Conservation (phyloP, 352 stramenopile species). For the Salisapilia sapeloensis region DNA sequence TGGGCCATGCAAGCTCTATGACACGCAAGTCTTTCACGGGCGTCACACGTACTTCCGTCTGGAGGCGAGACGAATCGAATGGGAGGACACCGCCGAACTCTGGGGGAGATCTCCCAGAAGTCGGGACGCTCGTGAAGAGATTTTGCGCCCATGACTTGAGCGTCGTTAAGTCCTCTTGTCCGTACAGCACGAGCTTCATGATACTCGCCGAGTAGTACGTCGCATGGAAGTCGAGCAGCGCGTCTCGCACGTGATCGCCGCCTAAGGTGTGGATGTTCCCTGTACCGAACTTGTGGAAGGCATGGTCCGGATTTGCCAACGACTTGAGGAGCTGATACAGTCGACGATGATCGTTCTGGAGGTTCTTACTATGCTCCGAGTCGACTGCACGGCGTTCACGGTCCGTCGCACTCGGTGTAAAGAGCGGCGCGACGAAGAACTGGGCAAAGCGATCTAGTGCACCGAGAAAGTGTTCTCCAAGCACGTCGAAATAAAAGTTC, state of each 20-base stretch:
- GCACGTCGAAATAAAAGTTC: conserved; percentile 95
- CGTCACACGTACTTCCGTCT: conserved; percentile 26
- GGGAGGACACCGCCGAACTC: conserved; percentile 29
- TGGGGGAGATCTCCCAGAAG: conserved; percentile 31
- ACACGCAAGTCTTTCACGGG: conserved; percentile 51
- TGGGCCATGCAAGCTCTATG: conserved; percentile 56
- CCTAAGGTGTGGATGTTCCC: conserved; percentile 75
- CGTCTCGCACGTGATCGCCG: conserved; percentile 42
- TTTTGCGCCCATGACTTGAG: conserved; percentile 56
- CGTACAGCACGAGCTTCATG: conserved; percentile 84
- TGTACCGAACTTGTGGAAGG: conserved; percentile 84
- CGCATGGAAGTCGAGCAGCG: conserved; percentile 74
- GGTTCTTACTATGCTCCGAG: conserved; percentile 92
- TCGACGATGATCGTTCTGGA: conserved; percentile 84
- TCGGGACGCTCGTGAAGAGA: conserved; percentile 74
- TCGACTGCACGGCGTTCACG: conserved; percentile 94
- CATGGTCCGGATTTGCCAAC: conserved; percentile 48
- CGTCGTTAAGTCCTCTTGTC: conserved; percentile 73
- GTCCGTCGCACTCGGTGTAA: conserved; percentile 81
- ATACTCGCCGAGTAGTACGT: conserved; percentile 82
- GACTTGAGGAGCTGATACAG: conserved; percentile 76
- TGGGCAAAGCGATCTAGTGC: conserved; percentile 93
- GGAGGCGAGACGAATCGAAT: conserved; percentile 27
- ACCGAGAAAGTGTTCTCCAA: conserved; percentile 50
- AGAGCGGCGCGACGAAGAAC: conserved; percentile 95